Percentiles rank a stretch among this genome's conserved stretches.
These are phyloP conservation scores for Vanderwaltozyma polyspora DNA, from an alignment of 805 yeast genomes.

Conservation along the genomic window DNA sequence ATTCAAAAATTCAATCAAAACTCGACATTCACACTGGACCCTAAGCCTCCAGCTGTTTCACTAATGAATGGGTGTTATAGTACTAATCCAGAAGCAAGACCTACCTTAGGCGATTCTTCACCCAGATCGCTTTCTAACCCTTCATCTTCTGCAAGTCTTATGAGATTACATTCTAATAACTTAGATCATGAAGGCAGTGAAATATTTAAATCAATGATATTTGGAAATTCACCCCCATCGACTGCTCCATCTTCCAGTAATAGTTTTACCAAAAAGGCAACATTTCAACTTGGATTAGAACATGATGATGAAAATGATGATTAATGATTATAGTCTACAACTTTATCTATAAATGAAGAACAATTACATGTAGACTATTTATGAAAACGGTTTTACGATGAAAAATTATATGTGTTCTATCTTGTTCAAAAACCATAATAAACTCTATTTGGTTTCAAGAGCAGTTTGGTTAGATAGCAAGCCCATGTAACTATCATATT, in stretches of 20 bases:
- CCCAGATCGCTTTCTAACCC: conserved; percentile 22
- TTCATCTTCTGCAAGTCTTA: conserved; percentile 10
- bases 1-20: conserved; percentile 4
- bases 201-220: too few relatives aligned
- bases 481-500: too few relatives aligned
- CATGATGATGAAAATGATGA: conserved; percentile 1
- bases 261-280: not conserved
- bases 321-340: not conserved
- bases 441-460: too few relatives aligned
- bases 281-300: not conserved
- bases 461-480: too few relatives aligned
- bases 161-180: too few relatives aligned
- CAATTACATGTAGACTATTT: too few relatives aligned
- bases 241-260: too few relatives aligned
- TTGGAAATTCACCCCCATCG: too few relatives aligned
- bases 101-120: conserved; percentile 11
- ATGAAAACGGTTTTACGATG: too few relatives aligned
- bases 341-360: not conserved
- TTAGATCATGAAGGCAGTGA: too few relatives aligned
- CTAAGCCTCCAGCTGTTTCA: conserved; percentile 20
- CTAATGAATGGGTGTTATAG: conserved; percentile 26
- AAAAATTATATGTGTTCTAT: too few relatives aligned
- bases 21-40: conserved; percentile 24
- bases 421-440: too few relatives aligned
- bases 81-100: conserved; percentile 17